A percentile compares a stretch with the other conserved stretches of the same genome.
These are phyloP conservation scores for Talaromyces verruculosus DNA, from an alignment of 2,329 filamentous ascomycete genomes.

Conservation along the genomic window DNA sequence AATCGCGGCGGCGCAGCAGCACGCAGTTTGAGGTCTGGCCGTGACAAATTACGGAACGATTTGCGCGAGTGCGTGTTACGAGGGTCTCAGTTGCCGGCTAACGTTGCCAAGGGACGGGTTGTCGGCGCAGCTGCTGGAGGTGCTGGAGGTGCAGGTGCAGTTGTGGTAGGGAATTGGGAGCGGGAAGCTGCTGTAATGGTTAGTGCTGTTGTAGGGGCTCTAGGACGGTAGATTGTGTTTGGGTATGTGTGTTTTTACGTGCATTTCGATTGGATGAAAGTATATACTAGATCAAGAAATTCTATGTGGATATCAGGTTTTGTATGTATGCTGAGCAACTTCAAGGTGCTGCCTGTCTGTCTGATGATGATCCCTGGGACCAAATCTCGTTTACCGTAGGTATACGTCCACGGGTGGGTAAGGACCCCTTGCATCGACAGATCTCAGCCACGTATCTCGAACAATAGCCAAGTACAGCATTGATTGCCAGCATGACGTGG, in stretches of 20 bases:
- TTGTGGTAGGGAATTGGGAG: conserved; percentile 67
- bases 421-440: neutral
- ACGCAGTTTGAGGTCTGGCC: conserved; percentile 74
- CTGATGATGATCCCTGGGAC: neutral
- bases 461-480: neutral
- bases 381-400: neutral
- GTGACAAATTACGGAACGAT: conserved; percentile 70
- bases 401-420: neutral
- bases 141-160: conserved; percentile 38
- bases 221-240: conserved; percentile 36
- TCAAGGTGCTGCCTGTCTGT: no score
- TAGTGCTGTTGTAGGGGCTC: conserved; percentile 69
- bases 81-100: conserved; percentile 68
- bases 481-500: neutral
- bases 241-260: neutral
- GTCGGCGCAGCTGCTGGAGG: neutral
- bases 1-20: conserved; percentile 79
- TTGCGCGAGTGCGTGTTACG: conserved; percentile 79
- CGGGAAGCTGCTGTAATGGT: conserved; percentile 95
- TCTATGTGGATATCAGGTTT: neutral
- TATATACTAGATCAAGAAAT: neutral
- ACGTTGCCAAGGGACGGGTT: conserved; percentile 37
- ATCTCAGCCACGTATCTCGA: neutral
- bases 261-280: neutral
- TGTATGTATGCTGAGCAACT: neutral